These are phyloP conservation scores for Rhizophagus prolifer DNA, from an alignment of 192 early-diverging fungal species.

Conservation along the genomic window DNA sequence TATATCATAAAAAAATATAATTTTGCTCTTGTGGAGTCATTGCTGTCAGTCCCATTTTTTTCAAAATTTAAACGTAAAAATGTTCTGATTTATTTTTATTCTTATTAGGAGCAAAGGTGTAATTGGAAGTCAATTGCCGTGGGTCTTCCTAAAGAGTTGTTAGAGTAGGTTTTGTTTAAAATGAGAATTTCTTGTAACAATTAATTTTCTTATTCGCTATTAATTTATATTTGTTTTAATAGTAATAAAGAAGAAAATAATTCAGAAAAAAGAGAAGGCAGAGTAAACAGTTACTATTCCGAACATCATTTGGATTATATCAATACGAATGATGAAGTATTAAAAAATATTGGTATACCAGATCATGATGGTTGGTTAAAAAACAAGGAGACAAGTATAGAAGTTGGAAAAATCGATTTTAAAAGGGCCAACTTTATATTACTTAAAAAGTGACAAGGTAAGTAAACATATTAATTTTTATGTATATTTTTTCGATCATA, in stretches of 20 bases:
- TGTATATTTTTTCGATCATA: background rate
- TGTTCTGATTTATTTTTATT: background rate
- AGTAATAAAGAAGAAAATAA: background rate
- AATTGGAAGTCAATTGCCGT: conserved; percentile 16
- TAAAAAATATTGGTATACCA: conserved; percentile 43
- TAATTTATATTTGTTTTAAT: background rate
- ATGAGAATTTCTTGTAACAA: background rate
- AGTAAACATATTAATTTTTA: too few species aligned
- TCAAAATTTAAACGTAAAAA: background rate
- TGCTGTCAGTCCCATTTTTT: too few species aligned
- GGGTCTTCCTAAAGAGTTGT: background rate
- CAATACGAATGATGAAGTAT: conserved; percentile 33
- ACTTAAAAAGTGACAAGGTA: conserved; percentile 57
- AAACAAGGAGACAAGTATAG: conserved; percentile 61
- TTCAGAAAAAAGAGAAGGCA: conserved; percentile 17
- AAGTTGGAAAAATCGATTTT: conserved; percentile 62
- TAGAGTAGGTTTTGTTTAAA: background rate
- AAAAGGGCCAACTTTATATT: conserved; percentile 56
- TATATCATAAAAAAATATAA: background rate
- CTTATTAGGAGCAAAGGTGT: conserved; percentile 16
- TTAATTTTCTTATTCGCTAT: background rate
- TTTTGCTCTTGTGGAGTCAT: too few species aligned
- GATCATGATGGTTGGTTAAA: conserved; percentile 63
- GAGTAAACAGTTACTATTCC: conserved; percentile 30
- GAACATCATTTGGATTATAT: conserved; percentile 33